Conservation (phyloP, 2,329 filamentous ascomycete species). For the Microdochium nivale region DNA sequence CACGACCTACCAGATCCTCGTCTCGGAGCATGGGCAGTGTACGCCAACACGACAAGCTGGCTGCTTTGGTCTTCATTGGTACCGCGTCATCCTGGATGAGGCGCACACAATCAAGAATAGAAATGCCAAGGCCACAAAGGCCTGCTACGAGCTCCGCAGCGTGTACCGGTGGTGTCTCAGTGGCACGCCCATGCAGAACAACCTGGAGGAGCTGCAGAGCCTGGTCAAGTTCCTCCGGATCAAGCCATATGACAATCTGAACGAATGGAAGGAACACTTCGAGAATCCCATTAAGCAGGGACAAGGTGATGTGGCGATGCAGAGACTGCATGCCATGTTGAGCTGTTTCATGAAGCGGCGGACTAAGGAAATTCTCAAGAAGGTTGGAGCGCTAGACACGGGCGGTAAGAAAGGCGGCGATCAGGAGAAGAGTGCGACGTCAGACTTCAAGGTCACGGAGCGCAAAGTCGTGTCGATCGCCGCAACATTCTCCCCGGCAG, state of each 20-base stretch:
- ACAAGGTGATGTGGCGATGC: slow-evolving; percentile 80
- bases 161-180: slow-evolving; percentile 95
- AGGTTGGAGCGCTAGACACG: slow-evolving; percentile 71
- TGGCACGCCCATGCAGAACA: slow-evolving; percentile 97
- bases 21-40: slow-evolving; percentile 75
- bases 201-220: slow-evolving; percentile 90
- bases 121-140: slow-evolving; percentile 90
- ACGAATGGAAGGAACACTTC: slow-evolving; percentile 86
- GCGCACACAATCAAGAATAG: slow-evolving; percentile 98
- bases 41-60: slow-evolving; percentile 62
- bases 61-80: slow-evolving; percentile 91
- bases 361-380: slow-evolving; percentile 92
- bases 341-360: slow-evolving; percentile 98
- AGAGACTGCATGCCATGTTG: slow-evolving; percentile 73
- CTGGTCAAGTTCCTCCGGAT: slow-evolving; percentile 89
- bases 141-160: slow-evolving; percentile 74
- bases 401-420: slow-evolving; percentile 53
- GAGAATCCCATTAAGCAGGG: slow-evolving; percentile 84
- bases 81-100: slow-evolving; percentile 89
- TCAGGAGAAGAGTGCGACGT: slow-evolving; percentile 37
- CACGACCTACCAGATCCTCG: slow-evolving; percentile 92
- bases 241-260: slow-evolving; percentile 79
- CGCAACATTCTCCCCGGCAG: slow-evolving; percentile 68
- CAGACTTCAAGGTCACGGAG: slow-evolving; percentile 83
- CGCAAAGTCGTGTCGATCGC: slow-evolving; percentile 78